Percentiles rank a stretch among this genome's conserved stretches.
Conservation (phyloP, 179 eudicot genomes). For the Silene vulgaris region DNA sequence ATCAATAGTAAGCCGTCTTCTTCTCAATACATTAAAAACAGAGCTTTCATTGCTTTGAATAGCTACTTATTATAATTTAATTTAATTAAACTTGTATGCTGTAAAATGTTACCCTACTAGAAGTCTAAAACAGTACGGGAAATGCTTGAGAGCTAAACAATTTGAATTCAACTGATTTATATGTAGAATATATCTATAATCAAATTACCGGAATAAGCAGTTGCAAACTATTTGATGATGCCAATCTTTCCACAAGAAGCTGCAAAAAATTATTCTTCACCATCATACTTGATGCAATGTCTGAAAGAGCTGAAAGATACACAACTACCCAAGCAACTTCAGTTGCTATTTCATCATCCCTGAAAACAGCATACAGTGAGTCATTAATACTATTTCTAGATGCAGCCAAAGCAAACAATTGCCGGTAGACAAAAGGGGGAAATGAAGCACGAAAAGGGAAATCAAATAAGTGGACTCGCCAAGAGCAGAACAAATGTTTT, state of each 20-base stretch:
- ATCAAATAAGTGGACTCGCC: not conserved
- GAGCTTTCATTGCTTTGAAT: not conserved
- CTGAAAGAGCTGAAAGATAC: slow-evolving; percentile 89
- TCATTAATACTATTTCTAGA: not conserved
- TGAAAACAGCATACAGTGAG: slow-evolving; percentile 30
- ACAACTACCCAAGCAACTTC: slow-evolving; percentile 98
- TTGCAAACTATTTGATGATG: slow-evolving; percentile 69
- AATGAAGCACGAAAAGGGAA: not conserved
- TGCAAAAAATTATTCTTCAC: slow-evolving; percentile 69
- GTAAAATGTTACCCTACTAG: not conserved
- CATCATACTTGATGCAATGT: slow-evolving; percentile 63
- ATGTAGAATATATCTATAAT: slow-evolving; percentile 6
- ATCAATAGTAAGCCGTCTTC: not conserved
- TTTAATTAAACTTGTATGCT: not conserved
- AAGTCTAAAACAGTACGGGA: not conserved
- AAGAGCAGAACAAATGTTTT: slow-evolving; percentile 1
- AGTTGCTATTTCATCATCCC: slow-evolving; percentile 95
- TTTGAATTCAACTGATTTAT: not conserved
- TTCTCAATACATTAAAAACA: not conserved
- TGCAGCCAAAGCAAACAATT: not conserved
- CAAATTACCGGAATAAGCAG: slow-evolving; percentile 82
- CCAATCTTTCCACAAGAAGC: slow-evolving; percentile 71
- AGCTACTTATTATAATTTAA: not conserved
- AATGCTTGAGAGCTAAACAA: not conserved
- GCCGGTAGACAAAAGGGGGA: not conserved